A percentile compares a stretch with the other conserved stretches of the same genome.
phyloP scores from a whole-genome alignment of 2,329 filamentous ascomycete species.

The Didymosphaeria variabile region DNA sequence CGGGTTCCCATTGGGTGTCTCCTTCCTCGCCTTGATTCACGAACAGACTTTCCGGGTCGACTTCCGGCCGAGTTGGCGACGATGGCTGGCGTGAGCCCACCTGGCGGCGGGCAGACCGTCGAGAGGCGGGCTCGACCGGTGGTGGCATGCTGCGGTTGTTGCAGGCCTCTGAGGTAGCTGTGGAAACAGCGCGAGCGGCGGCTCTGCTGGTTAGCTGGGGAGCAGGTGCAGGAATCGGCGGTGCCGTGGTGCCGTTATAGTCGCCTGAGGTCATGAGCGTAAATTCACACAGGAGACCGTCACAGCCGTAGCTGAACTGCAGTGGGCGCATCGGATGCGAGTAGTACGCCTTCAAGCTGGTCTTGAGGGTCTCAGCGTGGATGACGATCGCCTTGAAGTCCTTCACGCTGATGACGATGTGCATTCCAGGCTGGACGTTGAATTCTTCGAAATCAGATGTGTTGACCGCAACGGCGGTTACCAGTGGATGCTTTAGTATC shows the following conservation, averaged over 20 bases:
- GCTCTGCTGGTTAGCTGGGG: slow-evolving; percentile 50
- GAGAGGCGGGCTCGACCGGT: slow-evolving; percentile 47
- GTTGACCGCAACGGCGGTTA: slow-evolving; percentile 81
- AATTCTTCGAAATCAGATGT: slow-evolving; percentile 80
- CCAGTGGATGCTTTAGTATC: slow-evolving; percentile 79
- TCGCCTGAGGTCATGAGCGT: slow-evolving; percentile 85
- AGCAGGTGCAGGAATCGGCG: slow-evolving; percentile 51
- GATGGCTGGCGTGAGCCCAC: slow-evolving; percentile 38
- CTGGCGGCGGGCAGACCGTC: slow-evolving; percentile 39
- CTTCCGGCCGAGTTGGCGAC: slow-evolving; percentile 49
- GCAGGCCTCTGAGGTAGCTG: slow-evolving; percentile 26
- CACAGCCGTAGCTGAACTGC: slow-evolving; percentile 74
- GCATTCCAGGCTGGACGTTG: slow-evolving; percentile 75
- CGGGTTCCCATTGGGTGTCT: slow-evolving; percentile 76
- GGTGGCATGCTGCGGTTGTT: slow-evolving; percentile 52
- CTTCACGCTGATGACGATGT: slow-evolving; percentile 83
- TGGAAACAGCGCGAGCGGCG: slow-evolving; percentile 39
- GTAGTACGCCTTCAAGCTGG: slow-evolving; percentile 73
- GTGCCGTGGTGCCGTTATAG: slow-evolving; percentile 49
- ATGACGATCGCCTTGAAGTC: slow-evolving; percentile 82
- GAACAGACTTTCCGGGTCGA: slow-evolving; percentile 74
- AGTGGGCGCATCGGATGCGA: slow-evolving; percentile 76
- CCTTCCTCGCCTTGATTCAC: slow-evolving; percentile 72
- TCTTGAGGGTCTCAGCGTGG: slow-evolving; percentile 75
- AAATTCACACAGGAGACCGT: slow-evolving; percentile 77